phyloP scores from a whole-genome alignment of 2,329 filamentous ascomycete species.

The Metarhizium rileyi region DNA sequence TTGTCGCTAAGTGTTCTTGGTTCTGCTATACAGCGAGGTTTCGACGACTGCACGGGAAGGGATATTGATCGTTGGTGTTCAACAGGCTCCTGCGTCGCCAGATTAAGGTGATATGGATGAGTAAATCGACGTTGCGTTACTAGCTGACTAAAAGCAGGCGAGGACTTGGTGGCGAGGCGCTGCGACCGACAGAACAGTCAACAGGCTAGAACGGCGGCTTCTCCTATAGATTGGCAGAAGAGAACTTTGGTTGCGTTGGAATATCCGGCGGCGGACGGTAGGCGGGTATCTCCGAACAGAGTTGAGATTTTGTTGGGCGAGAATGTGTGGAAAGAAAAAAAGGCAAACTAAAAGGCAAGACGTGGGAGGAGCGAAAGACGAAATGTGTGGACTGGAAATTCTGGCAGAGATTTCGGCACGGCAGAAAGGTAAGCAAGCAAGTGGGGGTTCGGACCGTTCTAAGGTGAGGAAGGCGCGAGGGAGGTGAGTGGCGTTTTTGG shows the following conservation, averaged over 20 bases:
- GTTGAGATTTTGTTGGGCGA: slow-evolving; percentile 3
- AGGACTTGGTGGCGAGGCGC: slow-evolving; percentile 4
- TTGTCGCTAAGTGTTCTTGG: slow-evolving; percentile 20
- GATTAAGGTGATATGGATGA: not conserved
- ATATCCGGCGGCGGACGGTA: not conserved
- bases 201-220: slow-evolving; percentile 1
- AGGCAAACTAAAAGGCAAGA: slow-evolving; percentile 5
- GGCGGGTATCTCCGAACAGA: slow-evolving; percentile 5
- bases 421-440: not conserved
- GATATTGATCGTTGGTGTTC: not conserved
- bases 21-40: slow-evolving; percentile 5
- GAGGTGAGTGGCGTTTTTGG: slow-evolving; percentile 9
- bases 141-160: not conserved
- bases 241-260: not conserved
- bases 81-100: not conserved
- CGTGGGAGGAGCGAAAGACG: slow-evolving; percentile 11
- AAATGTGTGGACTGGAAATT: slow-evolving; percentile 10
- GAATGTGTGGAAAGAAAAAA: slow-evolving; percentile 1
- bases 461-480: slow-evolving; percentile 8
- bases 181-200: slow-evolving; percentile 12
- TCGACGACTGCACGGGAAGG: not conserved
- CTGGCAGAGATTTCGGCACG: slow-evolving; percentile 9
- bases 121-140: not conserved
- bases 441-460: not conserved
- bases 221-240: not conserved